Conservation (phyloP, 352 stramenopile genomes). For the Phytophthora podocarpi region DNA sequence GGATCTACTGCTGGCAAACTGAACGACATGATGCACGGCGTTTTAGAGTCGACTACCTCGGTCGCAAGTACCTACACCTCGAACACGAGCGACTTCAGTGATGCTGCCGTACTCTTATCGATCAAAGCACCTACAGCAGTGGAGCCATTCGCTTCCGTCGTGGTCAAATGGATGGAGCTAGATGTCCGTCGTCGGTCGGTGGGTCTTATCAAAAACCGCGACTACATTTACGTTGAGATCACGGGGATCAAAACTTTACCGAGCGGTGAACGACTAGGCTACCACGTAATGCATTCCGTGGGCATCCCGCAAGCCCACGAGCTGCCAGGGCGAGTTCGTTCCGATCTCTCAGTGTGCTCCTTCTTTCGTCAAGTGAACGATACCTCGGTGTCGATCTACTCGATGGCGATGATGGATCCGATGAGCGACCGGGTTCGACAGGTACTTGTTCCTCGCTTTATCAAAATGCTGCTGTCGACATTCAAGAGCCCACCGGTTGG, state of each 20-base stretch:
- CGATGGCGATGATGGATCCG: slow-evolving; percentile 30
- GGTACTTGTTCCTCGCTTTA: slow-evolving; percentile 25
- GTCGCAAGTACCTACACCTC: neutral
- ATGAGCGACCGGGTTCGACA: slow-evolving; percentile 23
- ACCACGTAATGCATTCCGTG: slow-evolving; percentile 65
- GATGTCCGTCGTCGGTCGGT: slow-evolving; percentile 21
- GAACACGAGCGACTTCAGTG: slow-evolving; percentile 28
- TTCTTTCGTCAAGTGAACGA: slow-evolving; percentile 47
- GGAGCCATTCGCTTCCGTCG: slow-evolving; percentile 21
- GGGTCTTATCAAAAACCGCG: slow-evolving; percentile 19
- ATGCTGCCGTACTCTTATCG: slow-evolving; percentile 36
- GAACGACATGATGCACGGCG: slow-evolving; percentile 40
- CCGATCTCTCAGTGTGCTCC: slow-evolving; percentile 38
- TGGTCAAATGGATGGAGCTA: slow-evolving; percentile 27
- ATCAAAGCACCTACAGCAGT: slow-evolving; percentile 6
- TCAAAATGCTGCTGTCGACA: slow-evolving; percentile 29
- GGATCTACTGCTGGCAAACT: slow-evolving; percentile 31
- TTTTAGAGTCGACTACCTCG: slow-evolving; percentile 28
- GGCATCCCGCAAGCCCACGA: slow-evolving; percentile 41
- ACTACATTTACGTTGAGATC: slow-evolving; percentile 25
- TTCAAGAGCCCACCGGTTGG: slow-evolving; percentile 13
- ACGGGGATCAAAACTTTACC: slow-evolving; percentile 24
- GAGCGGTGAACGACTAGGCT: slow-evolving; percentile 43
- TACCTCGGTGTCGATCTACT: slow-evolving; percentile 30
- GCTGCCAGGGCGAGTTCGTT: slow-evolving; percentile 40